Evolutionary conservation across 805 yeast genomes (phyloP), one percentile per base, ranked within the genome.

Genomic region (Spathaspora arborariae): DNA sequence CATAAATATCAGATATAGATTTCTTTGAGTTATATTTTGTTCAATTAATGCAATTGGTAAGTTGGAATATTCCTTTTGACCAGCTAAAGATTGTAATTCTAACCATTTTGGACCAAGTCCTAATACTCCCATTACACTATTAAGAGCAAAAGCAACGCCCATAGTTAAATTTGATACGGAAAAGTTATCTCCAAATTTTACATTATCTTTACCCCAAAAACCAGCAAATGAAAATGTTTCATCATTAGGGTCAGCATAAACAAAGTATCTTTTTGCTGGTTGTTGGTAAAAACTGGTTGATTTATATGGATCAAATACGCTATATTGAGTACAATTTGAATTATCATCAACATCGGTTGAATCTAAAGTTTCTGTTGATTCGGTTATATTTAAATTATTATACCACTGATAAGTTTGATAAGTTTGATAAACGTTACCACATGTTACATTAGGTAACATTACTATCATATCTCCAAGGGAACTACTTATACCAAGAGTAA

Each of bases 51-150:
- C 65, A 24, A 60, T 37, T 9, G 75, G 76, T 34, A 70, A 58
- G 55, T 72, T 72, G 52, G 66, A 67, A 54, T 72, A 72, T 30
- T 30, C 35, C 40, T 50, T 52, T 56, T 68, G 65, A 26, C 49
- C 42, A 53, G 57, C 62, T 38, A 37, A 44, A 4, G 20, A 13
- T 1, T 92, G 84, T 3, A 79, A 70, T 63, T 90, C 96, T 45
- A 86, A 72, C 13, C 81, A 85, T 4, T 79, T 66, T 44, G 85
- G 70, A 10, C 94, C 92, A 51, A 87, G 79, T 21, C 91, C 90
- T 38, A 87, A 64, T 20, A 88, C 91, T 47, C 95, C 92, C 47
- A 76, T 65, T 26, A 63, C 62, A 57, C 80, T 80, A 51, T 80
- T 79, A 1, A 88, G 78, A 26, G 64, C 62, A 57, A 80, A 80